Base-by-base conservation (phyloP, 768 basidiomycete species). In the Collybiopsis luxurians region DNA sequence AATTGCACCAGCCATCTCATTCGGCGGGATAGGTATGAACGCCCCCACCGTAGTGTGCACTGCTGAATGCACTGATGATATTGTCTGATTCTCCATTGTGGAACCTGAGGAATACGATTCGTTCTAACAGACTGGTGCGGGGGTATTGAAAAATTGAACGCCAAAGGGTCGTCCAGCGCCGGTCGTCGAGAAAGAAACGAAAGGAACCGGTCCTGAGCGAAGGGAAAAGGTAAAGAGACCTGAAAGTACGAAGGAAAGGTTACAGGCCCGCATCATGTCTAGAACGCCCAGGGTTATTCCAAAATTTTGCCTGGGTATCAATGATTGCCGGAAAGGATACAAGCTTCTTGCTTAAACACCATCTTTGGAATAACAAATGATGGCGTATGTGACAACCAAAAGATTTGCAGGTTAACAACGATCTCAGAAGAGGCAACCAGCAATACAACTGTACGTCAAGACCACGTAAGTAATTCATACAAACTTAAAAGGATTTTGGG, bases 101-200 rank as follows among this genome's bases (percentile, higher is more conserved):
- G 23, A 27, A 51, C 17, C 23, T 28, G 7, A 7, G n/a, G 44
- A 7, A 23, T 13, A 23, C 31, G 17, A 19, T 49, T 49, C 19
- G 10, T 27, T 47, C 26, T 28, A 28, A 47, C 24, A 46, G 15
- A 12, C n/a, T 44, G 44, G 54, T 44, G 43, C 43, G 30, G 28
- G 27, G 52, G 42, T 40, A 26, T 21, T 21, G 9, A 55, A 28
- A 55, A 26, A 31, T 27, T 55, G 23, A 45, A 55, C 53, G 53
- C n/a, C n/a, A 27, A 39, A 64, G 61, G 66, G 71, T 66, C 74
- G 76, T 69, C 79, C 78, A 70, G 79, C 78, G 75, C 72, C 69
- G 66, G 63, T 64, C 59, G 63, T 67, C 69, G 69, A 52, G 59
- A 63, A 60, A 60, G 59, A 54, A 63, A 61, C 60, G 60, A 59